These are phyloP conservation scores for Sugiyamaella sp. DNA, from an alignment of 1,139 yeast genomes.

Conservation along the genomic window DNA sequence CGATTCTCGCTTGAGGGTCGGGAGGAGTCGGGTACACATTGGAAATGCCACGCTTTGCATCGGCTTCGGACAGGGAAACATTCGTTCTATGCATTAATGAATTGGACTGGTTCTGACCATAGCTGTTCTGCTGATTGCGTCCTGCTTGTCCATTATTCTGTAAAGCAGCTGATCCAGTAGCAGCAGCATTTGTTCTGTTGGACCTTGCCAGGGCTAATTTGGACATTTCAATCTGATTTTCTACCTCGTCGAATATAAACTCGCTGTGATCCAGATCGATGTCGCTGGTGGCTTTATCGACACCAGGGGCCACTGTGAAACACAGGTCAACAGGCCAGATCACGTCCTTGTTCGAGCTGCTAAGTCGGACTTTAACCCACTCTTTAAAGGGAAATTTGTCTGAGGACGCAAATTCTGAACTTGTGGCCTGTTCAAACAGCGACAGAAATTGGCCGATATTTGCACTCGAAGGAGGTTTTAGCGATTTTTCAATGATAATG, in stretches of 20 bases:
- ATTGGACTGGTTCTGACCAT: not conserved
- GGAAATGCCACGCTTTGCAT: constrained; percentile 18
- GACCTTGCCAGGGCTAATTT: constrained; percentile 5
- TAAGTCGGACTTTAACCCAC: constrained; percentile 18
- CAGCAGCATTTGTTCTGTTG: not conserved
- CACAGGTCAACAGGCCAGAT: constrained; percentile 30
- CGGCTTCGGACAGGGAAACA: constrained; percentile 10
- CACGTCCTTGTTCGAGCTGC: constrained; percentile 16
- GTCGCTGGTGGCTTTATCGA: not conserved
- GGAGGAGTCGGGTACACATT: constrained; percentile 45
- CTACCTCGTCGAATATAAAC: constrained; percentile 37
- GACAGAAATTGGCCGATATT: constrained; percentile 1
- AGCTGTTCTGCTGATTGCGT: not conserved
- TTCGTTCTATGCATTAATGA: constrained; percentile 6
- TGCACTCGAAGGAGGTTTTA: constrained; percentile 9
- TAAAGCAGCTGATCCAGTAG: not conserved
- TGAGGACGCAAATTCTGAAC: constrained; percentile 20
- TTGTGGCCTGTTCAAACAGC: constrained; percentile 17
- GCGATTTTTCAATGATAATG: constrained; percentile 29
- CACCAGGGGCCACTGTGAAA: constrained; percentile 9
- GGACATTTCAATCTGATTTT: constrained; percentile 25
- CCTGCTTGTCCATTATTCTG: too few relatives aligned
- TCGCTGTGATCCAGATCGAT: constrained; percentile 21
- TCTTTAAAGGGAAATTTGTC: constrained; percentile 13
- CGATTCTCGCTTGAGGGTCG: constrained; percentile 36